phyloP scores from a whole-genome alignment of 2,329 filamentous ascomycete species.

The Colletotrichum noveboracense region DNA sequence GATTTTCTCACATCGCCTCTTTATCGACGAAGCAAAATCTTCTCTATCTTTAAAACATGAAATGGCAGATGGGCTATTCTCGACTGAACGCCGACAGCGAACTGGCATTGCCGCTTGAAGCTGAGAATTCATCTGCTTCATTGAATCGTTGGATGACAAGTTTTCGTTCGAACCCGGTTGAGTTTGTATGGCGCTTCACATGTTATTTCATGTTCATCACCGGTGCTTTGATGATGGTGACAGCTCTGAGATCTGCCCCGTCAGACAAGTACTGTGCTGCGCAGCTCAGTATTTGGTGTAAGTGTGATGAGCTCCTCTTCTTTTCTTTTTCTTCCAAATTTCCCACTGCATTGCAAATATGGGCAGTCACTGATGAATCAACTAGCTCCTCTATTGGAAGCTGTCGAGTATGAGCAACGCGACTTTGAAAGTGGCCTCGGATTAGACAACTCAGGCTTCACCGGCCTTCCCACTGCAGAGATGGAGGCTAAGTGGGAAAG shows the following conservation, averaged over 20 bases:
- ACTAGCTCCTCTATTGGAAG: neutral
- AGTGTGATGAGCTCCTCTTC: neutral
- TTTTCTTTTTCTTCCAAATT: neutral
- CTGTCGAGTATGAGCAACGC: neutral
- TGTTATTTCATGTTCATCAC: neutral
- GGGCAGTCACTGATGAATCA: neutral
- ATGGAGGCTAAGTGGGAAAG: neutral
- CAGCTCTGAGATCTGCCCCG: neutral
- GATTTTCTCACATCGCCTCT: neutral
- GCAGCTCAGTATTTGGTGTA: conserved; percentile 1
- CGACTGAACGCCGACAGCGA: neutral
- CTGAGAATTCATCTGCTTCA: neutral
- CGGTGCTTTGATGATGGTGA: neutral
- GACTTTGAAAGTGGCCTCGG: neutral
- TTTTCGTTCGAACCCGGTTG: neutral
- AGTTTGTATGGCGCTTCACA: neutral
- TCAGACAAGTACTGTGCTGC: neutral
- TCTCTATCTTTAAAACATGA: neutral
- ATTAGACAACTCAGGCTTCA: neutral
- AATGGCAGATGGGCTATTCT: neutral
- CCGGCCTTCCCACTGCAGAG: neutral
- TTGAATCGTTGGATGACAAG: neutral
- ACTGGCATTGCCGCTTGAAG: neutral
- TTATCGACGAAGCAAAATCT: neutral
- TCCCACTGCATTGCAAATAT: neutral